Percentiles rank a stretch among this genome's conserved stretches.
Evolutionary conservation across 306 rosid genomes (phyloP).

Genomic region (Echinosophora koreensis): DNA sequence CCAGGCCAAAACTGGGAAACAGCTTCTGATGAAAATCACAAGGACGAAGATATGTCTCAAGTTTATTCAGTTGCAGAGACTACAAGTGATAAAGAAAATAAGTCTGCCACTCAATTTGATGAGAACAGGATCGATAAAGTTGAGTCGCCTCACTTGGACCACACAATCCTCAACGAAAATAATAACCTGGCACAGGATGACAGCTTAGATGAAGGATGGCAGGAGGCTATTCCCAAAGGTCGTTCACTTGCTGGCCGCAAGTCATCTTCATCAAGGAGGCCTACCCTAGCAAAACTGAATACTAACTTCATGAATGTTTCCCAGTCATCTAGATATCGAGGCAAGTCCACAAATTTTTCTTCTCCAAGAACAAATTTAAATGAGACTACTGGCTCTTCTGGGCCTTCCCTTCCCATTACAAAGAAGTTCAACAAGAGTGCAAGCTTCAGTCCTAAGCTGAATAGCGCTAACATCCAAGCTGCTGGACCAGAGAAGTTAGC

Average conservation of each 20-base stretch:
- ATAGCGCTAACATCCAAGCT: slow-evolving; percentile 49
- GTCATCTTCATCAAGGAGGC: slow-evolving; percentile 81
- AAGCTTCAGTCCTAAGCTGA: slow-evolving; percentile 82
- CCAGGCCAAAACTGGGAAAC: slow-evolving; percentile 73
- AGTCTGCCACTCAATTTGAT: slow-evolving; percentile 61
- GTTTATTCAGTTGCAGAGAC: slow-evolving; percentile 59
- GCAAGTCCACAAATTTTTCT: slow-evolving; percentile 66
- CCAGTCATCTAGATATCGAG: slow-evolving; percentile 74
- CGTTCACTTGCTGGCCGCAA: slow-evolving; percentile 83
- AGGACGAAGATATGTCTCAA: slow-evolving; percentile 64
- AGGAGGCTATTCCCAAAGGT: slow-evolving; percentile 94
- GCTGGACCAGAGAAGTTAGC: slow-evolving; percentile 60
- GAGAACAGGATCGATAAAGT: slow-evolving; percentile 61
- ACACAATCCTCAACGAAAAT: slow-evolving; percentile 45
- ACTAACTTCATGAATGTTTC: slow-evolving; percentile 77
- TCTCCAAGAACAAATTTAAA: slow-evolving; percentile 66
- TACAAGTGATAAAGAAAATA: slow-evolving; percentile 87
- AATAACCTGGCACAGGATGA: slow-evolving; percentile 65
- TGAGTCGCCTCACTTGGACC: slow-evolving; percentile 62
- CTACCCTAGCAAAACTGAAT: slow-evolving; percentile 87
- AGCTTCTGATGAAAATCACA: slow-evolving; percentile 68
- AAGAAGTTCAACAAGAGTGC: slow-evolving; percentile 78
- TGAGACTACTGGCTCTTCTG: slow-evolving; percentile 62
- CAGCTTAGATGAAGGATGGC: slow-evolving; percentile 94
- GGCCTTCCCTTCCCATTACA: slow-evolving; percentile 58